Conservation (phyloP, 495 filamentous ascomycete genomes). For the Xylaria castorea region DNA sequence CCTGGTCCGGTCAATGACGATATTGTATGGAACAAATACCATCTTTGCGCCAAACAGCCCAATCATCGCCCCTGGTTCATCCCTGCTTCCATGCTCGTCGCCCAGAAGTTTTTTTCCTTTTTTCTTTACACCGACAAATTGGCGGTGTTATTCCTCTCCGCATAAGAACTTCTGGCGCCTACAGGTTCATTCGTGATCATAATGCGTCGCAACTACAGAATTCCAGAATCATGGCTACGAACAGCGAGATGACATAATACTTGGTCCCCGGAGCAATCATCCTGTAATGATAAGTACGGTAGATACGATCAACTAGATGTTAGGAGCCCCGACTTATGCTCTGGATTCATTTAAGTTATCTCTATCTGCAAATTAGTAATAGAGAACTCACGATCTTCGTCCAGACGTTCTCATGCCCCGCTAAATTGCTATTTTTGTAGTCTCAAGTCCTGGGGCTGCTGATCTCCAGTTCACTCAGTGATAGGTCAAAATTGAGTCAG, state of each 20-base stretch:
- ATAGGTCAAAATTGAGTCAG: constrained; percentile 7
- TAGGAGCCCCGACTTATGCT: background rate
- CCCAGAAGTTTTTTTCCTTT: background rate
- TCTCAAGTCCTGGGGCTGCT: background rate
- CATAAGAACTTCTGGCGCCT: background rate
- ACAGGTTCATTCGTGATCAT: background rate
- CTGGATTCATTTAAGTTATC: background rate
- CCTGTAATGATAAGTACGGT: background rate
- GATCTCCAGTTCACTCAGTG: background rate
- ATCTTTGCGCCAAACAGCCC: background rate
- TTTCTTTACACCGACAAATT: constrained; percentile 3
- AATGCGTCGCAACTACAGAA: background rate
- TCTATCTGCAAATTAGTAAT: background rate
- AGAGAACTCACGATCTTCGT: background rate
- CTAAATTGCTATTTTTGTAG: constrained; percentile 5
- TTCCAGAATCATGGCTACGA: background rate
- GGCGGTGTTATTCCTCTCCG: constrained; percentile 1
- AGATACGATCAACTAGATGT: background rate
- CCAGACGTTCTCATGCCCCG: background rate
- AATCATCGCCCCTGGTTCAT: background rate
- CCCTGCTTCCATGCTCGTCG: background rate
- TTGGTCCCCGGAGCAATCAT: background rate
- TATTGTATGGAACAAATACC: constrained; percentile 1
- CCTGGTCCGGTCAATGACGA: background rate
- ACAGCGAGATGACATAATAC: constrained; percentile 12